Evolutionary conservation across 257 asterid species (phyloP).

Genomic region (Catharanthus roseus): DNA sequence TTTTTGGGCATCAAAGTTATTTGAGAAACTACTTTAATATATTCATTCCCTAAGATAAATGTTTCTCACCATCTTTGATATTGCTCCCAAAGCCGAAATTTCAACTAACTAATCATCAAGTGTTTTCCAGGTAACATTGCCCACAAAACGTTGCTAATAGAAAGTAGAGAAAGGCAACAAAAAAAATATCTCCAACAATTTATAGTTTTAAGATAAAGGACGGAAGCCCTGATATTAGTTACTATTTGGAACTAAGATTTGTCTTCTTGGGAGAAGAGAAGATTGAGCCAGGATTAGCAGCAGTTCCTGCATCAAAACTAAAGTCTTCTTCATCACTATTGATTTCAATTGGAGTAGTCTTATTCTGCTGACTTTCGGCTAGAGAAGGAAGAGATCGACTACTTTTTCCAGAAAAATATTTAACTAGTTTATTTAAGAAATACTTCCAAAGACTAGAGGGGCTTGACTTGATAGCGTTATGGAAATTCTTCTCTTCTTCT

Average conservation of each 20-base stretch:
- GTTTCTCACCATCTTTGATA: no score
- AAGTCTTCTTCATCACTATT: conserved; percentile 72
- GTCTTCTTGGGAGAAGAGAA: conserved; percentile 67
- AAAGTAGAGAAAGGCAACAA: conserved; percentile 13
- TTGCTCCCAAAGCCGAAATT: no score
- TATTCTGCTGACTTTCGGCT: conserved; percentile 55
- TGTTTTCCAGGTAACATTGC: background rate
- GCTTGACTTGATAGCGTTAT: conserved; percentile 22
- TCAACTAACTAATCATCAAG: background rate
- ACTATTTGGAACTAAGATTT: conserved; percentile 24
- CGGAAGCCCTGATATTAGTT: conserved; percentile 1
- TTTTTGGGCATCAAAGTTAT: no score
- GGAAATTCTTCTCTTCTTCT: conserved; percentile 32
- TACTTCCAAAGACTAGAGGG: conserved; percentile 19
- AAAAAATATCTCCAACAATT: conserved; percentile 27
- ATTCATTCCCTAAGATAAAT: no score
- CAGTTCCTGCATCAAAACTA: conserved; percentile 5
- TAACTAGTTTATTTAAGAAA: conserved; percentile 36
- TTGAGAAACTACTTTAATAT: no score
- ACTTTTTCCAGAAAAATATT: conserved; percentile 23
- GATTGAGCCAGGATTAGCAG: conserved; percentile 49
- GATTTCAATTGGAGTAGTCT: conserved; percentile 38
- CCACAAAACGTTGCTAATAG: conserved; percentile 9
- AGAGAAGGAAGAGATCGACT: conserved; percentile 25
- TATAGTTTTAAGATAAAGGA: conserved; percentile 30